Conservation (phyloP, 805 yeast genomes). For the Yamadazyma sp. region DNA sequence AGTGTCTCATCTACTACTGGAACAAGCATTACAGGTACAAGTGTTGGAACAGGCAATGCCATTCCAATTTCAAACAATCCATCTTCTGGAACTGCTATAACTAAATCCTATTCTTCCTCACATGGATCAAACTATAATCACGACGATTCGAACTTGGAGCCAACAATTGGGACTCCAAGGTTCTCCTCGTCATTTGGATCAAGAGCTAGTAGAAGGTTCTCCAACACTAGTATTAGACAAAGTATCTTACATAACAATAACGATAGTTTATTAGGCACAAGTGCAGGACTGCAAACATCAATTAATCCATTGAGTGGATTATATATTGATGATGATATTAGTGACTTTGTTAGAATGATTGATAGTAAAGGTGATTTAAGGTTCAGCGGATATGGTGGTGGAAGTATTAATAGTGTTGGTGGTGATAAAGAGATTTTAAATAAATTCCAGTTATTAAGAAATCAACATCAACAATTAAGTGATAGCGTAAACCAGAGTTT, state of each 20-base stretch:
- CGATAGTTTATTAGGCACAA: slow-evolving; percentile 28
- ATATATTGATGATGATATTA: slow-evolving; percentile 55
- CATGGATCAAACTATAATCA: slow-evolving; percentile 37
- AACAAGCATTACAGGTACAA: slow-evolving; percentile 5
- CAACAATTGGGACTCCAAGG: slow-evolving; percentile 46
- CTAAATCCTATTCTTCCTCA: slow-evolving; percentile 38
- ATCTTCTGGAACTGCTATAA: slow-evolving; percentile 18
- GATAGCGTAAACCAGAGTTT: slow-evolving; percentile 55
- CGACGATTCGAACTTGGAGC: slow-evolving; percentile 21
- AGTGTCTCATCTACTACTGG: slow-evolving; percentile 38
- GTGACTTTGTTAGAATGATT: slow-evolving; percentile 68
- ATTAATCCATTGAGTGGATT: slow-evolving; percentile 40
- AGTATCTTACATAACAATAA: slow-evolving; percentile 20
- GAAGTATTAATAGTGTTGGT: slow-evolving; percentile 5
- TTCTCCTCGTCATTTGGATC: slow-evolving; percentile 74
- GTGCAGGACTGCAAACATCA: slow-evolving; percentile 35
- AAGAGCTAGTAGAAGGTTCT: slow-evolving; percentile 51
- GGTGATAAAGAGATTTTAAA: slow-evolving; percentile 43
- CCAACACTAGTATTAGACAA: slow-evolving; percentile 31
- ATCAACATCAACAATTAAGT: slow-evolving; percentile 51
- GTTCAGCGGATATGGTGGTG: slow-evolving; percentile 14
- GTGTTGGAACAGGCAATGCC: slow-evolving; percentile 11
- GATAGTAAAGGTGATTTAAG: slow-evolving; percentile 60
- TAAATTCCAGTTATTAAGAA: slow-evolving; percentile 50
- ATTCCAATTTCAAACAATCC: slow-evolving; percentile 16